A percentile compares a stretch with the other conserved stretches of the same genome.
Conservation (phyloP, 331 rosid species). For the Rosa hybrid region DNA sequence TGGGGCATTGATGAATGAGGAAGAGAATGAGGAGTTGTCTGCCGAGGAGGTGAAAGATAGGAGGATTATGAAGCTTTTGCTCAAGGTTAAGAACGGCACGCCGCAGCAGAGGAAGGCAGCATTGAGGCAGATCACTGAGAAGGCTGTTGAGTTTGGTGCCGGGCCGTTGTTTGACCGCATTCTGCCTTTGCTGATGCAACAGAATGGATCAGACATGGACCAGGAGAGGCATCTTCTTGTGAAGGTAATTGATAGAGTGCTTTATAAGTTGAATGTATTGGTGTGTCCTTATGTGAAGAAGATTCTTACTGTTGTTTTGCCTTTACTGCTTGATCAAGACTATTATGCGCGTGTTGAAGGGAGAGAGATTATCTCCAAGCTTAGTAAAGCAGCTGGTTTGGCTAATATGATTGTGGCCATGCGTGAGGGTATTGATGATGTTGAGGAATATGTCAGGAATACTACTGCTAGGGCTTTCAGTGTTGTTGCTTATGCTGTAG, state of each 20-base stretch:
- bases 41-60: constrained; percentile 90
- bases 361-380: constrained; percentile 90
- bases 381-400: constrained; percentile 95
- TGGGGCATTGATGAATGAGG: constrained; percentile 88
- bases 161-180: constrained; percentile 91
- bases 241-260: constrained; percentile 89
- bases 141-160: constrained; percentile 92
- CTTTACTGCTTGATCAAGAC: constrained; percentile 88
- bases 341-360: constrained; percentile 98
- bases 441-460: constrained; percentile 90
- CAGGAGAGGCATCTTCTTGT: constrained; percentile 97
- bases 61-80: constrained; percentile 92
- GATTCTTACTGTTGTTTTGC: constrained; percentile 90
- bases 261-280: constrained; percentile 86
- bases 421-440: constrained; percentile 93
- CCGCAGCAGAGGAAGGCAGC: constrained; percentile 95
- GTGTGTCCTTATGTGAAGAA: constrained; percentile 94
- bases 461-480: constrained; percentile 95
- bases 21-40: constrained; percentile 79
- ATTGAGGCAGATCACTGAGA: constrained; percentile 81
- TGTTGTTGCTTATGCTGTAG: constrained; percentile 93
- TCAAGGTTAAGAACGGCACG: constrained; percentile 91
- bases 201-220: constrained; percentile 66
- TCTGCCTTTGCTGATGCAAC: constrained; percentile 94
- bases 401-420: constrained; percentile 99